Percentiles rank a stretch among this genome's conserved stretches.
Evolutionary conservation across 352 stramenopile species (phyloP).

Genomic region (Globisporangium cederbergense): DNA sequence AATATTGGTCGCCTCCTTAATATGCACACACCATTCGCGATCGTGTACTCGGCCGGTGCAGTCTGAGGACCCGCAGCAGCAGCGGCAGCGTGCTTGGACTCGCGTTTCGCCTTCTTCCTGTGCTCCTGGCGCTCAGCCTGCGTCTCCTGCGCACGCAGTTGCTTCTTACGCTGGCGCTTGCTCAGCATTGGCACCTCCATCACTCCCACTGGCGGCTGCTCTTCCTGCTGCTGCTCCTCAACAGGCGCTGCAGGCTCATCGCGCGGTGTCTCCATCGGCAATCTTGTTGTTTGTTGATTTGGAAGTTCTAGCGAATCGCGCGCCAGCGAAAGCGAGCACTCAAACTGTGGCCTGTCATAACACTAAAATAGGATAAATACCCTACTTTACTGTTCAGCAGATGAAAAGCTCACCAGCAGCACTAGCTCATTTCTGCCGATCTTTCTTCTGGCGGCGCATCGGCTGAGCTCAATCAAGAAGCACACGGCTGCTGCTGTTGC

Average conservation of each 20-base stretch:
- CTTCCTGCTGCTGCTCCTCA: not conserved
- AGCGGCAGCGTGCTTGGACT: slow-evolving; percentile 28
- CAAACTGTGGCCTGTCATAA: no score
- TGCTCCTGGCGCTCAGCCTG: slow-evolving; percentile 16
- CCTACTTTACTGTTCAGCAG: not conserved
- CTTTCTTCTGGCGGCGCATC: not conserved
- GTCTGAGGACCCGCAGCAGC: slow-evolving; percentile 29
- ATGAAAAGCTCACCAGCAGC: not conserved
- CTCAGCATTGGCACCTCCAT: slow-evolving; percentile 3
- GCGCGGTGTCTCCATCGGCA: not conserved
- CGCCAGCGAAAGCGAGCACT: not conserved
- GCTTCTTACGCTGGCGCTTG: slow-evolving; percentile 51
- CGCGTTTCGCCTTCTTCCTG: slow-evolving; percentile 15
- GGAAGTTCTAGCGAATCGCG: not conserved
- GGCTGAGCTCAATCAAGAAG: no score
- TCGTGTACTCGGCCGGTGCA: slow-evolving; percentile 50
- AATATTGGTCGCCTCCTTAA: not conserved
- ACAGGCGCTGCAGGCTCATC: not conserved
- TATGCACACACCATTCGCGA: slow-evolving; percentile 40
- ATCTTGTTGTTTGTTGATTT: not conserved
- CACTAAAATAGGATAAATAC: no score
- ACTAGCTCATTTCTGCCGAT: not conserved
- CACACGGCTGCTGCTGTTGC: no score
- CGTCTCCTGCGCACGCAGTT: slow-evolving; percentile 25
- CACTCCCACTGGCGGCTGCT: not conserved